phyloP scores from a whole-genome alignment of 768 basidiomycete species.

The Lepiota brunneoincarnata region DNA sequence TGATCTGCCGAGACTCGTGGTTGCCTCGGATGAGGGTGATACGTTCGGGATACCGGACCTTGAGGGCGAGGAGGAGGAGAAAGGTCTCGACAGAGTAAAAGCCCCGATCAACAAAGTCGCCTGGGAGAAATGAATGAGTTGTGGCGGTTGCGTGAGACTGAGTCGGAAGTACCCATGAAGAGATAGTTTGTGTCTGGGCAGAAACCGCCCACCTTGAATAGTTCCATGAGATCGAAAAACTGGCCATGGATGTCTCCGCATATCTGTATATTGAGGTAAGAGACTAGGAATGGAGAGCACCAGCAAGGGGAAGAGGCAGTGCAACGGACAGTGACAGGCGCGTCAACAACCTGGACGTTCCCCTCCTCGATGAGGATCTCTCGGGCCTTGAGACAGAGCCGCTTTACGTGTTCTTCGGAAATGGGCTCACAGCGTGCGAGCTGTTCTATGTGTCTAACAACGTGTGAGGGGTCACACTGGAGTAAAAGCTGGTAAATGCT shows the following conservation, averaged over 20 bases:
- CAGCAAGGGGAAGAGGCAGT: slow-evolving; percentile 21
- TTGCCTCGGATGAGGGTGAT: slow-evolving; percentile 97
- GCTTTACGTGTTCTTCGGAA: slow-evolving; percentile 93
- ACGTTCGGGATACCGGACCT: slow-evolving; percentile 95
- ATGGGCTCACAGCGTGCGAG: slow-evolving; percentile 92
- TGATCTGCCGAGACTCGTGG: slow-evolving; percentile 97
- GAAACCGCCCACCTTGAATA: slow-evolving; percentile 89
- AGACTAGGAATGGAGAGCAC: not conserved
- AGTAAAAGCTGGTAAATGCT: slow-evolving; percentile 10
- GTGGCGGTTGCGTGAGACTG: slow-evolving; percentile 9
- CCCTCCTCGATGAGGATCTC: slow-evolving; percentile 98
- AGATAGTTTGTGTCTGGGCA: slow-evolving; percentile 95
- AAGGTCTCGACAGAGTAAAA: slow-evolving; percentile 98
- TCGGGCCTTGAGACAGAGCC: slow-evolving; percentile 91
- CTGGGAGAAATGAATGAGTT: slow-evolving; percentile 35
- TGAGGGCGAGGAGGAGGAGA: slow-evolving; percentile 89
- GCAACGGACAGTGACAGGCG: slow-evolving; percentile 84
- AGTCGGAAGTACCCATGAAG: slow-evolving; percentile 76
- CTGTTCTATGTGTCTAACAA: slow-evolving; percentile 86
- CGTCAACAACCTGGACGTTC: slow-evolving; percentile 94
- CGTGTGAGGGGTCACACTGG: not conserved
- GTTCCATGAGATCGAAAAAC: slow-evolving; percentile 94
- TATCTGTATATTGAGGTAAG: slow-evolving; percentile 43
- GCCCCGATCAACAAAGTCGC: slow-evolving; percentile 97
- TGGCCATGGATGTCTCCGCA: slow-evolving; percentile 98